Evolutionary conservation across 176 grass and related monocot genomes (phyloP).

Genomic region (Phyllostachys edulis): DNA sequence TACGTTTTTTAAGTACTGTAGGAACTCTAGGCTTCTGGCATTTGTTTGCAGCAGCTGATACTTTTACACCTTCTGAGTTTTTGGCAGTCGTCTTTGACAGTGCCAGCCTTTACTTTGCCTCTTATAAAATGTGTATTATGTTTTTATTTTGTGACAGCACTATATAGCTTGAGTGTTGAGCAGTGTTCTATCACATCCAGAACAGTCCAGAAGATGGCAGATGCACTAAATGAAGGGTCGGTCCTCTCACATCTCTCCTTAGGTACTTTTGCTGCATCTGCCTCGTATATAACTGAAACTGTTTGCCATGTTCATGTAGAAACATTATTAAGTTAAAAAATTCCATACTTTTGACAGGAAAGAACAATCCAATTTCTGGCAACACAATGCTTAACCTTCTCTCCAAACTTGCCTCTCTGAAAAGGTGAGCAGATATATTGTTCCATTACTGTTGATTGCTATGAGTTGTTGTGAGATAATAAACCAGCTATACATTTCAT

Average conservation of each 20-base stretch:
- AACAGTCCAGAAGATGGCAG: slow-evolving; percentile 89
- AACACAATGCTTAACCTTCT: slow-evolving; percentile 86
- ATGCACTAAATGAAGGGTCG: slow-evolving; percentile 70
- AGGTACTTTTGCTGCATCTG: slow-evolving; percentile 54
- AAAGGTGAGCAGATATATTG: slow-evolving; percentile 57
- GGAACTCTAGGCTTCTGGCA: not conserved
- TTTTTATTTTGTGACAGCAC: slow-evolving; percentile 52
- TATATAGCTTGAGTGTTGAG: slow-evolving; percentile 94
- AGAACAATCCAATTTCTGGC: slow-evolving; percentile 84
- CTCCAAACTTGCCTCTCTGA: slow-evolving; percentile 78
- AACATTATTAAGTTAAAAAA: slow-evolving; percentile 5
- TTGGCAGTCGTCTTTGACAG: slow-evolving; percentile 10
- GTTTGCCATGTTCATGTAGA: slow-evolving; percentile 26
- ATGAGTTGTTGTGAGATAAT: slow-evolving; percentile 20
- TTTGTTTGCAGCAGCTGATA: not conserved
- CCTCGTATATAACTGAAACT: slow-evolving; percentile 12
- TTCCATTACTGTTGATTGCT: slow-evolving; percentile 26
- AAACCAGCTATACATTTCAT: slow-evolving; percentile 11
- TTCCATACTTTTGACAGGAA: slow-evolving; percentile 54
- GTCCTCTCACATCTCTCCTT: slow-evolving; percentile 93
- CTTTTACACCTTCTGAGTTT: not conserved
- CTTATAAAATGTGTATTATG: slow-evolving; percentile 12
- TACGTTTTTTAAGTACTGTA: not conserved
- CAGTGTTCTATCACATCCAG: slow-evolving; percentile 90
- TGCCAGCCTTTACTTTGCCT: slow-evolving; percentile 7